Evolutionary conservation across 2,329 filamentous ascomycete genomes (phyloP), one percentile per base, ranked within the genome.

Genomic region (Colletotrichum lindemuthianum): DNA sequence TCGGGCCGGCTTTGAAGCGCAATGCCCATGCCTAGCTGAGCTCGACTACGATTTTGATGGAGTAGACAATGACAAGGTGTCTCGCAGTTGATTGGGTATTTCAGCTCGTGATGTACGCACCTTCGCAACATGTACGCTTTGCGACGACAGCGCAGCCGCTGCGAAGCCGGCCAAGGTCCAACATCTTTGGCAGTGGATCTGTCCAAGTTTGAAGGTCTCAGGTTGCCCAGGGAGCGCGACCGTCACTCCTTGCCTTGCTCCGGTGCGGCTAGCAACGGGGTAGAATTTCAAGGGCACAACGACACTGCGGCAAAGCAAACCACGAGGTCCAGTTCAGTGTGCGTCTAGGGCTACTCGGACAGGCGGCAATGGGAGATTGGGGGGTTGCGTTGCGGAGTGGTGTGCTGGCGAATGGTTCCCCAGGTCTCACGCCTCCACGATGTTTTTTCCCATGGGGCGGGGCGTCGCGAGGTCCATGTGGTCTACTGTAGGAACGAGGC

Each of bases 351-450:
- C 4, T 24, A 8, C 37, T 15, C 32, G 33, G 59, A 56, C 44
- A 50, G 40, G 13, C 24, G 3, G 40, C n/a, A 41, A 12, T 54
- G 52, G 9, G 52, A 24, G 15, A 37, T 48, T 15, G 13, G 16
- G n/a, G 24, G 44, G 34, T 12, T 12, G 48, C 12, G 16, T 51
- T 37, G 32, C 34, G 2, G 16, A 45, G 33, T 43, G 36, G 36
- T 36, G 32, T 36, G 47, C 13, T 24, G 12, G 8, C 4, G 10
- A 32, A 13, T 45, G 32, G 13, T 16, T 49, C 58, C 39, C 34
- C 34, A 56, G 51, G 61, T 60, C 51, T 61, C 47, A 52, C 58
- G 16, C 56, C 58, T 52, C 59, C 51, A 52, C 61, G 61, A 52
- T 65, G 39, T 34, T 15, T 8, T 47, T 34, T 1, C n/a, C n/a